phyloP scores from a whole-genome alignment of 441 rosid genomes.

The Eutrema salsugineum region DNA sequence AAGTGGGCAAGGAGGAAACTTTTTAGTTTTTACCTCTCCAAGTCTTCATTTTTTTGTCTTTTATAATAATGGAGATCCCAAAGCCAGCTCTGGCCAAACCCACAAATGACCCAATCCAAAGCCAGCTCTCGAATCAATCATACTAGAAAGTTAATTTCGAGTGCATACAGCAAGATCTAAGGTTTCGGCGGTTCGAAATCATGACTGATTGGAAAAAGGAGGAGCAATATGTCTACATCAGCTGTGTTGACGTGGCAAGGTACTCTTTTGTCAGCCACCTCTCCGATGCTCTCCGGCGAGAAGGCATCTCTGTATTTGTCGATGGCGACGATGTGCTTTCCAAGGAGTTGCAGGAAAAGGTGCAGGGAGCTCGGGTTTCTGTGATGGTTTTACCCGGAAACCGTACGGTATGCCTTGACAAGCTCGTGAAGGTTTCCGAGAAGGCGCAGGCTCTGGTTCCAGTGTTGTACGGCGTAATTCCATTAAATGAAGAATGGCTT shows the following conservation, averaged over 20 bases:
- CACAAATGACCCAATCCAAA: too few species aligned
- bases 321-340: neutral
- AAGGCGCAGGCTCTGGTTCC: neutral
- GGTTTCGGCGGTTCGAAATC: neutral
- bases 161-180: neutral
- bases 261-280: constrained; percentile 19
- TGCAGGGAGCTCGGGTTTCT: constrained; percentile 4
- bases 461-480: neutral
- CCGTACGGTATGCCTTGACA: neutral
- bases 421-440: neutral
- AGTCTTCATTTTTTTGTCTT: too few species aligned
- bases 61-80: too few species aligned
- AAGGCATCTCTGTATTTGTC: neutral
- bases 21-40: too few species aligned
- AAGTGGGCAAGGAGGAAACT: too few species aligned
- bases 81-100: too few species aligned
- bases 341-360: neutral
- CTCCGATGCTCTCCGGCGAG: neutral
- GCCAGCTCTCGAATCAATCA: too few species aligned
- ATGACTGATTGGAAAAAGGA: neutral
- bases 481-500: neutral
- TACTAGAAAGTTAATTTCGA: neutral
- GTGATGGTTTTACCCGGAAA: neutral
- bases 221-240: neutral
- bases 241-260: neutral